Evolutionary conservation across 495 filamentous ascomycete species (phyloP).

Genomic region (Neurospora sp.): DNA sequence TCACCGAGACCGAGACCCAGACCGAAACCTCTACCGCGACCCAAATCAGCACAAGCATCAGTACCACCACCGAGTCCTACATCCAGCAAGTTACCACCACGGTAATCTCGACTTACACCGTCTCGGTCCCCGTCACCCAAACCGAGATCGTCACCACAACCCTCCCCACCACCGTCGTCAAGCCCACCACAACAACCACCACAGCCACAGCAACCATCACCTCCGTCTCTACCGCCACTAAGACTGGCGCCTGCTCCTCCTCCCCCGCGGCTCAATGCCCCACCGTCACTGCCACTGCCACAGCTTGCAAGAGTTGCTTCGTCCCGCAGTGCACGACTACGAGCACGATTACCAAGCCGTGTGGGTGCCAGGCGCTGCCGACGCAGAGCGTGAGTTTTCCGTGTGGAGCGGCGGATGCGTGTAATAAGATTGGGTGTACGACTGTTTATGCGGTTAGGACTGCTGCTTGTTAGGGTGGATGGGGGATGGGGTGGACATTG

Average conservation of each 20-base stretch:
- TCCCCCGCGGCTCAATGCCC: slow-evolving; percentile 6
- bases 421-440: slow-evolving; percentile 23
- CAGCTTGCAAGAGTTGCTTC: slow-evolving; percentile 18
- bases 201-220: neutral
- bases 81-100: neutral
- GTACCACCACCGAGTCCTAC: slow-evolving; percentile 1
- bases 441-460: slow-evolving; percentile 18
- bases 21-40: neutral
- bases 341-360: slow-evolving; percentile 10
- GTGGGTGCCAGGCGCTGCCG: slow-evolving; percentile 17
- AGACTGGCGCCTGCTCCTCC: neutral
- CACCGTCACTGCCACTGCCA: slow-evolving; percentile 17
- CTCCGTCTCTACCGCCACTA: slow-evolving; percentile 1
- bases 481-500: neutral
- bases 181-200: neutral
- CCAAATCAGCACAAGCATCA: neutral
- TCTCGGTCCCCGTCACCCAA: neutral
- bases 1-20: neutral
- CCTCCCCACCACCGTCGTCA: too few species aligned
- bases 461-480: slow-evolving; percentile 6
- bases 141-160: neutral
- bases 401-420: slow-evolving; percentile 11
- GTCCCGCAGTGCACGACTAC: slow-evolving; percentile 22
- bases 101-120: neutral
- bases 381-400: slow-evolving; percentile 16